Evolutionary conservation across 2,329 filamentous ascomycete species (phyloP), one percentile per base, ranked within the genome.

Genomic region (Lecanicillium sp.): DNA sequence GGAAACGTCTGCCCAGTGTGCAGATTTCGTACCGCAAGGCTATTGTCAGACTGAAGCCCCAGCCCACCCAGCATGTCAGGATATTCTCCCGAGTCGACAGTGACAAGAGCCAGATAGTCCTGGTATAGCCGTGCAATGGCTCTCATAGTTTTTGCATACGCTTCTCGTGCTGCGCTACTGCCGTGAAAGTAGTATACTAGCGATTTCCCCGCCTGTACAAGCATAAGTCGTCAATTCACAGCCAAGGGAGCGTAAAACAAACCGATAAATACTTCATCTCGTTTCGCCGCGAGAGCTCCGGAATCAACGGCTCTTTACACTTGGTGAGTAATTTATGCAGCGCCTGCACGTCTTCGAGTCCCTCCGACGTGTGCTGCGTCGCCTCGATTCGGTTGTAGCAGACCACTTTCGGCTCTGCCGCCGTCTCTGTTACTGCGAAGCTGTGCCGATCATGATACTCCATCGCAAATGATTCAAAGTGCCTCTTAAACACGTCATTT

Each of bases 21-120:
- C 1, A 64, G 62, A 38, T 70, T 70, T 37, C 68, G 61, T 10
- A 74, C 58, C 2, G 65, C 58, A 9, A 72, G 44, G 1, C 59
- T 62, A 9, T 35, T 34, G 4, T 49, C 51, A 5, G 29, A 30
- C 15, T 22, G 28, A 10, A 50, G 45, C 2, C 69, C 70, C 36
- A 72, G 50, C 28, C 56, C 54, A 7, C 47, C 42, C 2, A 58
- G 49, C 50, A 71, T 65, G 17, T 70, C 63, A 4, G 56, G 59
- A 45, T 72, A 72, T 43, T 71, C 66, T 20, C 47, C 41, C 0
- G 57, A 54, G 41, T 73, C 66, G 2, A 71, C 62, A 1, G 65
- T 71, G 4, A 68, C 62, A 43, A 74, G 73, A 39, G 52, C 55
- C 11, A 74, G 57, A 40, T 69, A 72, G 11, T 71, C 66, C 39